Evolutionary conservation across 2,329 filamentous ascomycete genomes (phyloP), one percentile per base, ranked within the genome.

Genomic region (Sporothrix pallida): DNA sequence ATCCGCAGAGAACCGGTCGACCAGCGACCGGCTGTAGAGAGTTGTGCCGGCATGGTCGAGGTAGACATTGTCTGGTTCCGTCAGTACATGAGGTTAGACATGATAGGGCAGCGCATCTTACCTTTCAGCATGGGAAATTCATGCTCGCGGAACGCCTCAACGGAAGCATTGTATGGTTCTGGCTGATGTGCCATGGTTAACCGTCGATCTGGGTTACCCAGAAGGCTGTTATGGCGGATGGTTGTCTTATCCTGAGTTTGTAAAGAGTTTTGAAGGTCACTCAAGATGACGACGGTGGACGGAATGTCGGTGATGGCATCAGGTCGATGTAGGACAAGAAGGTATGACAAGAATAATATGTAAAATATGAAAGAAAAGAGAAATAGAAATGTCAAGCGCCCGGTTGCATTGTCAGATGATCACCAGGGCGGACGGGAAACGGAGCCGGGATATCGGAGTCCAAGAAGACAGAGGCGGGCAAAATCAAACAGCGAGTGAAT

Each of bases 31-130:
- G 58, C 94, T 86, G 79, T 92, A 93, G 0, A 92, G 85, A 0
- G 95, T 95, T n/a, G 93, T 93, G n/a, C 94, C 95, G 0, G 94
- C 94, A 91, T 98, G 95, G 78, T 98, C 95, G 73, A 98, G 90
- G 81, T 98, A 98, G 65, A 91, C 86, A 10, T 89, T 89, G 71
- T 88, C 93, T 95, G 72, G 12, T 17, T 75, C 65, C 76, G 75
- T 76, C 67, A 76, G 71, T 20, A 65, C 65, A 50, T 10, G 26
- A 68, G 31, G 44, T 20, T 2, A 78, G 72, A n/a, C 70, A 8
- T 23, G 26, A 42, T 17, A 15, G 13, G 68, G 20, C 58, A 65
- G 13, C 68, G 15, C 68, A 0, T 42, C 26, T 42, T 12, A 91
- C 91, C 90, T 83, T 87, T 84, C 60, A 93, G 84, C 90, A 92